These are phyloP conservation scores for Suillus occidentalis DNA, from an alignment of 768 basidiomycete species.

Conservation along the genomic window DNA sequence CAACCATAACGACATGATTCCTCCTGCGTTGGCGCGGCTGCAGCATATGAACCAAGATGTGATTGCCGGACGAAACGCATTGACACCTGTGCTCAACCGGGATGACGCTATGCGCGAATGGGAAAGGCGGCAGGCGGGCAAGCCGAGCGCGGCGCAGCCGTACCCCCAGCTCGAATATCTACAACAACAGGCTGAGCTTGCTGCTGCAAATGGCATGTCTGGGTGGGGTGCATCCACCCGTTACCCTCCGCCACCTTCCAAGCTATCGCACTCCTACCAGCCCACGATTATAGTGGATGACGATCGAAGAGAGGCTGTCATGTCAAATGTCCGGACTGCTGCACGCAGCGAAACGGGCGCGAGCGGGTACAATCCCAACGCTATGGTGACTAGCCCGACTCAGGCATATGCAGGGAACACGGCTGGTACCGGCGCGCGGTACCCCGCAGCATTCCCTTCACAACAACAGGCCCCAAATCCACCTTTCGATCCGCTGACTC, in stretches of 20 bases:
- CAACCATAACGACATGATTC: conserved; percentile 84
- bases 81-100: conserved; percentile 92
- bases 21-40: conserved; percentile 86
- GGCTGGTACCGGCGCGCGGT: conserved; percentile 54
- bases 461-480: conserved; percentile 40
- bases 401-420: conserved; percentile 63
- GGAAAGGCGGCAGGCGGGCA: conserved; percentile 85
- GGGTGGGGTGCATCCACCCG: conserved; percentile 50
- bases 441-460: conserved; percentile 52
- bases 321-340: conserved; percentile 74
- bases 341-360: conserved; percentile 49
- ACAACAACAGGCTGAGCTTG: conserved; percentile 91
- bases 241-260: conserved; percentile 43
- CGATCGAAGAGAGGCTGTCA: conserved; percentile 73
- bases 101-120: conserved; percentile 96
- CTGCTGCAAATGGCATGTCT: conserved; percentile 57
- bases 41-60: conserved; percentile 88
- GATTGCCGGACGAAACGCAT: conserved; percentile 72
- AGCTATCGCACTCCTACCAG: conserved; percentile 32
- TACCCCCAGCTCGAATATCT: conserved; percentile 91
- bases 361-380: conserved; percentile 44
- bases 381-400: conserved; percentile 72
- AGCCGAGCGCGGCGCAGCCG: conserved; percentile 66
- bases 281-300: conserved; percentile 63
- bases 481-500: conserved; percentile 61